A percentile compares a stretch with the other conserved stretches of the same genome.
Conservation (phyloP, 768 basidiomycete genomes). For the Lactarius sanguifluus region DNA sequence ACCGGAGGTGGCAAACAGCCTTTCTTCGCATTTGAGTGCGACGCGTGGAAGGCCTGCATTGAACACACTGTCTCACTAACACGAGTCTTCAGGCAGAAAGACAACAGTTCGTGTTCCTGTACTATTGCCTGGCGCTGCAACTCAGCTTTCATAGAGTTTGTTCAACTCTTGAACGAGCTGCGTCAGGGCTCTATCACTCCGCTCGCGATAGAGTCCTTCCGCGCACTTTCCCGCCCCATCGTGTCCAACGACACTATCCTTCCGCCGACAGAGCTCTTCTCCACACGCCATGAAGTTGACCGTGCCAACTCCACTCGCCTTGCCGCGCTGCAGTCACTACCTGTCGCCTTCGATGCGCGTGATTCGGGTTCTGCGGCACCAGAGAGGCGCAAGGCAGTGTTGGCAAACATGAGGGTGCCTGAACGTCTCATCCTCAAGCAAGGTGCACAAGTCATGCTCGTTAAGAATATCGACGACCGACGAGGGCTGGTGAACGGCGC, state of each 20-base stretch:
- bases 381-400: constrained; percentile 50
- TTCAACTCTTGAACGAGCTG: constrained; percentile 75
- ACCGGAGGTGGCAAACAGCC: constrained; percentile 43
- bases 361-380: constrained; percentile 49
- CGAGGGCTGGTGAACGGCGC: constrained; percentile 64
- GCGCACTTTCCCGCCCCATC: constrained; percentile 43
- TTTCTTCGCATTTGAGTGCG: constrained; percentile 67
- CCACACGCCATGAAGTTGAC: constrained; percentile 69
- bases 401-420: constrained; percentile 64
- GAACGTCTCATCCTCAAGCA: constrained; percentile 54
- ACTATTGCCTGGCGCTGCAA: not conserved
- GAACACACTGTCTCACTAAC: constrained; percentile 62
- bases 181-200: constrained; percentile 57
- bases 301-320: constrained; percentile 59
- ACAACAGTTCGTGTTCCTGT: constrained; percentile 50
- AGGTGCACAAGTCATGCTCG: constrained; percentile 65
- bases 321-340: constrained; percentile 43
- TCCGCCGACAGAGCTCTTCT: constrained; percentile 57
- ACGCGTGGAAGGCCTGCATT: constrained; percentile 56
- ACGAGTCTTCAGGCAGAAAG: constrained; percentile 76
- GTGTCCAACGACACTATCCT: constrained; percentile 34
- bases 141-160: constrained; percentile 48
- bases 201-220: constrained; percentile 49
- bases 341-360: constrained; percentile 47
- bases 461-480: constrained; percentile 62